These are phyloP conservation scores for Prunus dulcis DNA, from an alignment of 306 rosid species.

Conservation along the genomic window DNA sequence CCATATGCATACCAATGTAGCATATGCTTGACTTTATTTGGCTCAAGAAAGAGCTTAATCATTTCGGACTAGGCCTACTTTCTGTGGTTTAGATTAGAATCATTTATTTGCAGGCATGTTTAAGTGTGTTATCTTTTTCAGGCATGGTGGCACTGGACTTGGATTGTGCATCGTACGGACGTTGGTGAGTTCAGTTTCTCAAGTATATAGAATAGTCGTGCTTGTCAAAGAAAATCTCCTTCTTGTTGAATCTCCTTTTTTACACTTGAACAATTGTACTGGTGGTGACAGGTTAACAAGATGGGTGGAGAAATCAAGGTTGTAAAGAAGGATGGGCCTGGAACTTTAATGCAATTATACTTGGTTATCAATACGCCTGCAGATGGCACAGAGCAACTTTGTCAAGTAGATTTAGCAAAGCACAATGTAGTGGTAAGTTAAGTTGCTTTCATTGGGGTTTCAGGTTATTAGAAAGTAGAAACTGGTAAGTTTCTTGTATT, in stretches of 20 bases:
- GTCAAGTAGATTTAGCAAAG: conserved; percentile 56
- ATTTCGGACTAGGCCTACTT: background rate
- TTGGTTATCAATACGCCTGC: conserved; percentile 67
- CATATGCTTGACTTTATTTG: too few relatives aligned
- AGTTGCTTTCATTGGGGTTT: conserved; percentile 17
- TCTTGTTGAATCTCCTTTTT: background rate
- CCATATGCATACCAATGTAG: background rate
- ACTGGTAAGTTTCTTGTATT: background rate
- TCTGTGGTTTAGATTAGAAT: background rate
- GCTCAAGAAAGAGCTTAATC: too few relatives aligned
- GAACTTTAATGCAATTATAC: conserved; percentile 79
- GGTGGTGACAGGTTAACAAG: conserved; percentile 69
- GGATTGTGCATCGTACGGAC: conserved; percentile 96
- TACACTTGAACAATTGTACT: background rate
- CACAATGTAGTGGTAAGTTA: conserved; percentile 65
- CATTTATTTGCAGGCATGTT: background rate
- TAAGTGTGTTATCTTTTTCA: conserved; percentile 36
- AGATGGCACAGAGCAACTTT: conserved; percentile 65
- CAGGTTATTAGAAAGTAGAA: background rate
- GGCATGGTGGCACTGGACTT: conserved; percentile 99
- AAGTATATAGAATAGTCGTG: conserved; percentile 13
- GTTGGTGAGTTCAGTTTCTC: conserved; percentile 57
- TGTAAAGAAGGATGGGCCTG: conserved; percentile 74
- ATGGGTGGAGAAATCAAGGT: conserved; percentile 99
- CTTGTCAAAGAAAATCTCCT: conserved; percentile 13